phyloP scores from a whole-genome alignment of 1,284 basidiomycete species.

The Ustilago hordei region DNA sequence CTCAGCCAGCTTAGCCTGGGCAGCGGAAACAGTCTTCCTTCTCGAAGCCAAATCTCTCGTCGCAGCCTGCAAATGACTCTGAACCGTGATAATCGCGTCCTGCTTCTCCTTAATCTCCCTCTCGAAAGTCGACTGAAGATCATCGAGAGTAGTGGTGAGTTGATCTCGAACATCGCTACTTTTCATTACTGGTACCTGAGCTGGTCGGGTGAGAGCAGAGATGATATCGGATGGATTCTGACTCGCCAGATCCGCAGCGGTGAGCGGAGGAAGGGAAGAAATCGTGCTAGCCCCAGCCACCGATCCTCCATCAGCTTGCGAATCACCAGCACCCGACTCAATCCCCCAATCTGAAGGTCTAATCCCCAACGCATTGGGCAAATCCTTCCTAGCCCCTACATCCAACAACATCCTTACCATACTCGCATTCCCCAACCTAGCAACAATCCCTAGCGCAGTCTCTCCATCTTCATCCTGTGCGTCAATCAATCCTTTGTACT shows the following conservation, averaged over 20 bases:
- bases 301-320: conserved; percentile 28
- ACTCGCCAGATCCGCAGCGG: conserved; percentile 57
- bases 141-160: conserved; percentile 72
- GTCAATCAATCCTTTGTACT: conserved; percentile 79
- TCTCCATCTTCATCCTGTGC: conserved; percentile 96
- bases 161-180: conserved; percentile 87
- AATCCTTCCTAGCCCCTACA: conserved; percentile 88
- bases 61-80: conserved; percentile 85
- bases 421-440: conserved; percentile 89
- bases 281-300: conserved; percentile 27
- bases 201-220: conserved; percentile 70
- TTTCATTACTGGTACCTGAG: conserved; percentile 78
- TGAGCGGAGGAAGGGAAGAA: conserved; percentile 40
- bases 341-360: conserved; percentile 87
- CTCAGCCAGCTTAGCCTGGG: conserved; percentile 57
- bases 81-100: conserved; percentile 84
- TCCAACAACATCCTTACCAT: conserved; percentile 89
- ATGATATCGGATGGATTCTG: conserved; percentile 75
- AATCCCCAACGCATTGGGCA: conserved; percentile 93
- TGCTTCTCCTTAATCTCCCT: conserved; percentile 87
- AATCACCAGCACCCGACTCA: conserved; percentile 42
- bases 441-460: conserved; percentile 93
- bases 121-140: conserved; percentile 87
- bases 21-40: conserved; percentile 73
- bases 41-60: conserved; percentile 90